These are phyloP conservation scores for Colletotrichum sp. DNA, from an alignment of 2,329 filamentous ascomycete genomes.

Conservation along the genomic window DNA sequence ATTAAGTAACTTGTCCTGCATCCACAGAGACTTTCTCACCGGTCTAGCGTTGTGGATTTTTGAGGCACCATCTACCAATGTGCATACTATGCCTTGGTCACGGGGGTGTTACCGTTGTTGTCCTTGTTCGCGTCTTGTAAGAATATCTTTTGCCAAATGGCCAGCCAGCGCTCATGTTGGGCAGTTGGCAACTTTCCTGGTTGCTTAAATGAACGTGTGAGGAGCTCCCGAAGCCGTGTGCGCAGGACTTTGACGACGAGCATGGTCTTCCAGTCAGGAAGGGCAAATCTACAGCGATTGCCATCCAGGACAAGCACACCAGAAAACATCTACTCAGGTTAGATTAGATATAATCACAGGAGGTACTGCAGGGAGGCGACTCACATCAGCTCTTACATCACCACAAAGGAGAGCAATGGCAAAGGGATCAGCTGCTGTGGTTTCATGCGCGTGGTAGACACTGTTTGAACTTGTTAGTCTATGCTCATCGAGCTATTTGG, in stretches of 20 bases:
- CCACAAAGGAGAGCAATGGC: constrained; percentile 85
- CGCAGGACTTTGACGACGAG: constrained; percentile 86
- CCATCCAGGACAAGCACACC: constrained; percentile 88
- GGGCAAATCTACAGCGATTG: constrained; percentile 82
- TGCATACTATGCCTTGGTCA: constrained; percentile 30
- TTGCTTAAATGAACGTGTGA: constrained; percentile 73
- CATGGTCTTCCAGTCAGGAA: constrained; percentile 89
- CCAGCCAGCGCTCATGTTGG: constrained; percentile 76
- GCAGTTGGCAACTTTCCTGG: constrained; percentile 66
- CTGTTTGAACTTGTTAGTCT: constrained; percentile 41
- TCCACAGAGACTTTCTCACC: not conserved
- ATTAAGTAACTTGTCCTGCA: not conserved
- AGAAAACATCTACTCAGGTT: constrained; percentile 72
- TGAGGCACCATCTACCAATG: not conserved
- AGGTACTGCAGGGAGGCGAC: constrained; percentile 24
- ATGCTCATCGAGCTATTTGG: not conserved
- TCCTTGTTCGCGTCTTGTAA: constrained; percentile 51
- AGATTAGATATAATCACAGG: not conserved
- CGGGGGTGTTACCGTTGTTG: constrained; percentile 28
- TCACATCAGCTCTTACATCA: constrained; percentile 84
- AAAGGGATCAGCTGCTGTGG: constrained; percentile 80
- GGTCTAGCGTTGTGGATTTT: not conserved
- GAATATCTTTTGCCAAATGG: constrained; percentile 76
- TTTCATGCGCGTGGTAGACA: constrained; percentile 90
- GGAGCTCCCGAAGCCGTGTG: constrained; percentile 74